Evolutionary conservation across 2,329 filamentous ascomycete genomes (phyloP).

Genomic region (Cladophialophora chaetospira): DNA sequence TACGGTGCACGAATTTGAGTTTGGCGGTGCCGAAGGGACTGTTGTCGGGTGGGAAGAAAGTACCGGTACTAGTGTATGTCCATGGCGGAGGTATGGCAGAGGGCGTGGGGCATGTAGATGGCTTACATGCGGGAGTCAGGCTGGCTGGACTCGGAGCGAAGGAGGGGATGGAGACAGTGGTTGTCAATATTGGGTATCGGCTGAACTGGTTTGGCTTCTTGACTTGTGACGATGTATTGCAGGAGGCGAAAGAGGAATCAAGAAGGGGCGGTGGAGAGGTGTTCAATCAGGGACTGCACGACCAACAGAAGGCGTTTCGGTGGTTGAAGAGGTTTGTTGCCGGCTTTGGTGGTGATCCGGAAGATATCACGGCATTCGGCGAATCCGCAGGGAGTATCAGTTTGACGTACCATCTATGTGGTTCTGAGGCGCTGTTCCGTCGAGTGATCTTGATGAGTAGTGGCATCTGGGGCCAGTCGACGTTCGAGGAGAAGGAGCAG

Average conservation of each 20-base stretch:
- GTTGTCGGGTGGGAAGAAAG: too few relatives aligned
- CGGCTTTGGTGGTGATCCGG: constrained; percentile 45
- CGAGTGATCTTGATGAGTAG: not conserved
- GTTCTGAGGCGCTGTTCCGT: not conserved
- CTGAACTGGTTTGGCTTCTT: constrained; percentile 40
- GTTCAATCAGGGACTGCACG: constrained; percentile 48
- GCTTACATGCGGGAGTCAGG: not conserved
- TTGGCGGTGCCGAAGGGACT: not conserved
- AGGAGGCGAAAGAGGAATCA: not conserved
- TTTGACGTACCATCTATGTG: not conserved
- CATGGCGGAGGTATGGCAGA: constrained; percentile 14
- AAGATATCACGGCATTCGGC: constrained; percentile 44
- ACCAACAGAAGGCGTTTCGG: constrained; percentile 41
- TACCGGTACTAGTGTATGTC: constrained; percentile 14
- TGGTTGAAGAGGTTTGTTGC: constrained; percentile 45
- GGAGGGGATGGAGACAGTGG: not conserved
- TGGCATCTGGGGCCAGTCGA: not conserved
- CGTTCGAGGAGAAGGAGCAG: not conserved
- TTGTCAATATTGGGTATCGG: constrained; percentile 33
- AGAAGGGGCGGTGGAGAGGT: not conserved
- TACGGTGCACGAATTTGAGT: not conserved
- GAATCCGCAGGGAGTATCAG: constrained; percentile 47
- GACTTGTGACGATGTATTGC: not conserved
- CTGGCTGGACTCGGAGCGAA: not conserved
- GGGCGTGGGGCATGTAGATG: constrained; percentile 2